Evolutionary conservation across 495 filamentous ascomycete genomes (phyloP), one percentile per base, ranked within the genome.

Genomic region (Thermochaetoides thermophila): DNA sequence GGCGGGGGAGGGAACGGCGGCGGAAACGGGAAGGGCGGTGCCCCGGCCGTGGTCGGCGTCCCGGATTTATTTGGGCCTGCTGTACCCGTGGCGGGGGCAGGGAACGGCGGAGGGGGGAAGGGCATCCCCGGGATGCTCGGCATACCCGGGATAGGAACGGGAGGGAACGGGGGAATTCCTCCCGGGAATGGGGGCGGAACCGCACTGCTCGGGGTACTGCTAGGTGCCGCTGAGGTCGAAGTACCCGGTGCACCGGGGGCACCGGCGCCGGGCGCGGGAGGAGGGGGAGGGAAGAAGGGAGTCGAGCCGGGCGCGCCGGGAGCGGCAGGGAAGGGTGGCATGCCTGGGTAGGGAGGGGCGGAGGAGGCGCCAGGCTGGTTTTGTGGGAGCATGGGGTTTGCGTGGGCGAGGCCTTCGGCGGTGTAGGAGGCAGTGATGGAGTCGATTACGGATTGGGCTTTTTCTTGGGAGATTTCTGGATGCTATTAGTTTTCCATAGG

Each of bases 401-500:
- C 69, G 44, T 75, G 68, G 35, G 79, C 71, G 56, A 94, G 83
- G 49, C 89, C 89, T 53, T 89, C 89, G 41, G 84, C 85, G 27
- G 78, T 79, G 68, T 97, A 96, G 17, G 85, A 89, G 23, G 73
- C 78, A 10, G 89, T 96, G 58, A 97, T 97, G 34, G 76, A 83
- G 63, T 97, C 89, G 53, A 97, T 97, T 35, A 97, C 91, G 22
- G 77, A 85, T 57, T 97, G 89, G 17, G 91, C 87, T 59, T 96
- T 93, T 60, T 96, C 89, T 57, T 95, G 87, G 34, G 86, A 86
- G 55, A 99, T 95, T 65, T 94, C 85, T 91, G 52, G 2, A 22
- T 11, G 33, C 10, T 23, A 5, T 24, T 11, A 10, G 16, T 13
- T 12, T 14, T 25, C 10, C 26, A 10, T 15, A 18, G n/a, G 19